Conservation (phyloP, 1,284 basidiomycete genomes). For the Sporisorium scitamineum region DNA sequence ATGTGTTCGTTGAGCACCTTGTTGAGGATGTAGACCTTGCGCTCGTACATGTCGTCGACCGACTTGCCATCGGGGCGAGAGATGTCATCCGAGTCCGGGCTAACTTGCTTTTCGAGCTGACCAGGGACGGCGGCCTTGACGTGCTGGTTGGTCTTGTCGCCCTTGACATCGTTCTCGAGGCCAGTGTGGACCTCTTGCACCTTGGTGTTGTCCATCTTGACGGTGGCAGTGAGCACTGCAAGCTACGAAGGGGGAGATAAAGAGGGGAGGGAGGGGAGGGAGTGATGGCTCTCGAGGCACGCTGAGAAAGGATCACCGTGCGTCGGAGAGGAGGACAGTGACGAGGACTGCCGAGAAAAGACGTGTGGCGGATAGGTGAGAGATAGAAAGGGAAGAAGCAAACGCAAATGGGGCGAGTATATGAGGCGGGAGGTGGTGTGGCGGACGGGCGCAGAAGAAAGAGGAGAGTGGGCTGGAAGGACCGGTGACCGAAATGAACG, state of each 20-base stretch:
- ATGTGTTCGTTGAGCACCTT: slow-evolving; percentile 67
- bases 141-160: slow-evolving; percentile 17
- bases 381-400: not conserved
- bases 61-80: slow-evolving; percentile 40
- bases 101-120: slow-evolving; percentile 48
- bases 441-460: not conserved
- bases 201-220: slow-evolving; percentile 33
- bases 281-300: slow-evolving; percentile 6
- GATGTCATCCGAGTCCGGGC: slow-evolving; percentile 13
- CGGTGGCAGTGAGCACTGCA: not conserved
- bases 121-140: slow-evolving; percentile 28
- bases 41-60: slow-evolving; percentile 61
- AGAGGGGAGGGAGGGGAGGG: not conserved
- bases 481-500: slow-evolving; percentile 16
- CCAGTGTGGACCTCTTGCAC: slow-evolving; percentile 26
- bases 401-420: slow-evolving; percentile 8
- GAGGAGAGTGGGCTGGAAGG: not conserved
- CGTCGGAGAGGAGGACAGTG: not conserved
- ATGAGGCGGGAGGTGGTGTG: slow-evolving; percentile 9
- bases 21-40: slow-evolving; percentile 68
- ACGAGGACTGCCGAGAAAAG: not conserved
- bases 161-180: slow-evolving; percentile 26
- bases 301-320: not conserved
- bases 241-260: not conserved
- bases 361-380: not conserved